Evolutionary conservation across 2,329 filamentous ascomycete genomes (phyloP), one percentile per base, ranked within the genome.

Genomic region (Diaporthe batatas): DNA sequence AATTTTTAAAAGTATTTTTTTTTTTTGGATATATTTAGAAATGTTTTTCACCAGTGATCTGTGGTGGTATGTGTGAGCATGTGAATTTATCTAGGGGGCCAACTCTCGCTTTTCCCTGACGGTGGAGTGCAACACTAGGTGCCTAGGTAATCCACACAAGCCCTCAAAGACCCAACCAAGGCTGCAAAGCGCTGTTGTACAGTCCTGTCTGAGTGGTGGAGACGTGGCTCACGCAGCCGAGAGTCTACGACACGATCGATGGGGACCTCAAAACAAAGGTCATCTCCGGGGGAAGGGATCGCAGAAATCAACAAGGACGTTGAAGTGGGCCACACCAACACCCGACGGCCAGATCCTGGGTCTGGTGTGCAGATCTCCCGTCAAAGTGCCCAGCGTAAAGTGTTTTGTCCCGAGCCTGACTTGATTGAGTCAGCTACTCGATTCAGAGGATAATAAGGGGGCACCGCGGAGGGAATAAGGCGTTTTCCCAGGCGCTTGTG

Each of bases 271-370:
- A 65, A 65, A 65, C 59, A 65, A 34, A 21, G 21, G 42, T 65
- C 44, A 49, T 49, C 44, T 51, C 44, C 29, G 59, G 21, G 42
- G 11, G 2, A 6, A 16, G 42, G 39, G 29, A 18, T 21, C 11
- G 6, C 25, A 49, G 18, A 34, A 18, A 18, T 3, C 6, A 65
- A 65, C 34, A 21, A 23, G 25, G 49, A 10, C 8, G 25, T 16
- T 34, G 18, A 51, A 65, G 42, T 65, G 59, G 42, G 59, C 18
- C 59, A 6, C 59, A 1, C 59, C 29, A 42, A 65, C 29, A 65
- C 36, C 59, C 51, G 59, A 51, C 59, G 25, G 59, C 44, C 59
- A 49, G 42, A 36, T 65, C 59, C 42, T 65, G 59, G 59, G 59
- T 65, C 18, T 51, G 25, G 18, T 36, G 16, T 36, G 59, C 34